Base-by-base conservation (phyloP, 2,329 filamentous ascomycete genomes). In the Botryosphaeria dothidea region DNA sequence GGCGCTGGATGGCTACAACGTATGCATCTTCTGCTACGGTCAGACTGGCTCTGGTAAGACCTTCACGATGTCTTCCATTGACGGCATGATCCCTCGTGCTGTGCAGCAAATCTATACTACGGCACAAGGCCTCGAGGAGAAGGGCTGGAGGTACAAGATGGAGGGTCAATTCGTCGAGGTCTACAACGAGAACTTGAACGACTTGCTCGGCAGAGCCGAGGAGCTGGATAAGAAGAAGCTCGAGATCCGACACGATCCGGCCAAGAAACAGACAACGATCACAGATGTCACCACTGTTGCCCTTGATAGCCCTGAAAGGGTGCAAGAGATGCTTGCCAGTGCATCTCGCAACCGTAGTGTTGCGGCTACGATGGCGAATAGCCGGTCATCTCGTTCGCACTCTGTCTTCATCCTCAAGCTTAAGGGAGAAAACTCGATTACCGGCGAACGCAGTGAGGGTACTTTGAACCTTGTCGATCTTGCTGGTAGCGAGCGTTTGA, bases 11-110 rank as follows among this genome's bases (percentile, higher is more conserved):
- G 95, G 95, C 1, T 99, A 97, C 82, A 99, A 98, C 71, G 95
- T 99, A 60, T 98, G 94, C 78, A 98, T 99, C 68, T 97, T 99
- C 80, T 97, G 93, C 75, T 99, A 99, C 74, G 95, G 95, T 48
- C 95, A 99, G 78, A 99, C 95, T 0, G 95, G 95, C 3, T 95
- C 93, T 19, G 95, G 95, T 66, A 99, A 99, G 83, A 99, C 95
- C 0, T 92, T 90, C 74, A 98, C 95, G 3, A 99, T 99, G 95
- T 96, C 92, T 9, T 95, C 92, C 2, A 79, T 83, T 1, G 92
- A 97, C 71, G 95, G 95, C 69, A 97, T 99, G 90, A 99, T 99
- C 66, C 94, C 95, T 1, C 87, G 91, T 7, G 93, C 95, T 3
- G 95, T 96, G 7, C 87, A 92, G 69, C 94, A 98, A 82, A 97